Conservation (phyloP, 1,284 basidiomycete species). For the Fomitopsis palustris region DNA sequence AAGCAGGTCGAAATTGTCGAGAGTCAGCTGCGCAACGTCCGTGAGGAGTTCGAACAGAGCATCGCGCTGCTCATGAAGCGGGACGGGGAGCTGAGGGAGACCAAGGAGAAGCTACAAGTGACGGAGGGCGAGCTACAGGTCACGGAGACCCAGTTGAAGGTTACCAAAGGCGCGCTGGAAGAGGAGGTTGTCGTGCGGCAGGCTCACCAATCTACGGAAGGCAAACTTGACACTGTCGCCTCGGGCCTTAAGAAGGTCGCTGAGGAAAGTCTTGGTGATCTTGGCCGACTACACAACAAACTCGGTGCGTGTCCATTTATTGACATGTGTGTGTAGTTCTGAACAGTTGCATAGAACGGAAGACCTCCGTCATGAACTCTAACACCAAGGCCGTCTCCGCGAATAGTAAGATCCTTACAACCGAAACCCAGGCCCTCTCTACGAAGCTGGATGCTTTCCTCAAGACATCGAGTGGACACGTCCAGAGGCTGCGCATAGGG, state of each 20-base stretch:
- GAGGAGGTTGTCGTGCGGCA: constrained; percentile 77
- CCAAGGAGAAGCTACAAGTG: constrained; percentile 55
- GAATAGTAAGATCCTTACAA: constrained; percentile 57
- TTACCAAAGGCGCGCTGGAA: constrained; percentile 56
- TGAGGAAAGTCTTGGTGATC: constrained; percentile 67
- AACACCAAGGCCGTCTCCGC: constrained; percentile 66
- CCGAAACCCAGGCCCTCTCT: constrained; percentile 50
- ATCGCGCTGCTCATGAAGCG: constrained; percentile 72
- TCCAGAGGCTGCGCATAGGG: constrained; percentile 51
- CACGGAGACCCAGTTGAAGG: constrained; percentile 53
- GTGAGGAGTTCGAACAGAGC: constrained; percentile 89
- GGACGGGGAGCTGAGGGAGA: constrained; percentile 70
- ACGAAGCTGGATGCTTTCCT: constrained; percentile 62
- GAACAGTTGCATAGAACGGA: constrained; percentile 57
- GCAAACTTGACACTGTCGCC: constrained; percentile 68
- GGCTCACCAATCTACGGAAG: constrained; percentile 78
- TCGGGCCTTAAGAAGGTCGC: constrained; percentile 63
- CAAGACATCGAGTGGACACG: constrained; percentile 50
- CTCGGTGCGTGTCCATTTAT: constrained; percentile 53
- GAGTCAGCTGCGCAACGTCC: constrained; percentile 73
- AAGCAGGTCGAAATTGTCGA: constrained; percentile 83
- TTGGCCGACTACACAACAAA: constrained; percentile 78
- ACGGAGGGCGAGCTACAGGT: constrained; percentile 52
- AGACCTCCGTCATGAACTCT: constrained; percentile 58
- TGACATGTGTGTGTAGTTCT: constrained; percentile 7